Evolutionary conservation across 202 grass and related monocot species (phyloP).

Genomic region (Elaeis oleifera): DNA sequence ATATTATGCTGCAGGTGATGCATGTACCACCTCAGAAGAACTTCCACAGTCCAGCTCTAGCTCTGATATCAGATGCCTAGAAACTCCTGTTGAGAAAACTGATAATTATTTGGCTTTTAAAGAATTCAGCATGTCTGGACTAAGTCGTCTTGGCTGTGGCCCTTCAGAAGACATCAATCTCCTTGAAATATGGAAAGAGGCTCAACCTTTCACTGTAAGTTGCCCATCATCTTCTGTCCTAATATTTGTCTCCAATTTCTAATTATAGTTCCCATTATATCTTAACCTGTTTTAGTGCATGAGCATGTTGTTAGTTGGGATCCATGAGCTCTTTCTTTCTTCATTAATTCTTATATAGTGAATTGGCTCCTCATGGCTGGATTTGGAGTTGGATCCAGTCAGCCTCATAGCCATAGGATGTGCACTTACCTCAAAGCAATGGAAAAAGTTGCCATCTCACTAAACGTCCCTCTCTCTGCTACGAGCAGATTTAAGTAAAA

Average conservation of each 20-base stretch:
- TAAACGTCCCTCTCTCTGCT: too few species aligned
- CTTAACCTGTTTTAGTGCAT: not conserved
- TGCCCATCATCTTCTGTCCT: slow-evolving; percentile 7
- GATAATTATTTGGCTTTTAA: slow-evolving; percentile 61
- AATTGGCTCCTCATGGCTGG: too few species aligned
- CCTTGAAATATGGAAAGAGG: slow-evolving; percentile 58
- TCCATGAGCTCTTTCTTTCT: not conserved
- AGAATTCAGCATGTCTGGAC: slow-evolving; percentile 56
- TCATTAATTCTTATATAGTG: too few species aligned
- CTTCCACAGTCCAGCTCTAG: slow-evolving; percentile 17
- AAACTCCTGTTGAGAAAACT: slow-evolving; percentile 19
- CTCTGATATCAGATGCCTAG: slow-evolving; percentile 18
- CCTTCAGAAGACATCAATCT: slow-evolving; percentile 45
- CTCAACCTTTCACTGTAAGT: slow-evolving; percentile 45
- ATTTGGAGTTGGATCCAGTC: too few species aligned
- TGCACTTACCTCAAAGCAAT: too few species aligned
- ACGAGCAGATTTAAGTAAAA: too few species aligned
- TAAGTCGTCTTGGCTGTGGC: slow-evolving; percentile 56
- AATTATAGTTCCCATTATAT: not conserved
- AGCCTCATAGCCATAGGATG: too few species aligned
- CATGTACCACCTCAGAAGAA: slow-evolving; percentile 3
- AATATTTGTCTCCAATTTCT: not conserved
- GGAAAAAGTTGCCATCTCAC: too few species aligned
- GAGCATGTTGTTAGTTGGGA: not conserved
- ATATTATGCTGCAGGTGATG: slow-evolving; percentile 17